Conservation (phyloP, 2,329 filamentous ascomycete species). For the Penicillium sclerotiorum region DNA sequence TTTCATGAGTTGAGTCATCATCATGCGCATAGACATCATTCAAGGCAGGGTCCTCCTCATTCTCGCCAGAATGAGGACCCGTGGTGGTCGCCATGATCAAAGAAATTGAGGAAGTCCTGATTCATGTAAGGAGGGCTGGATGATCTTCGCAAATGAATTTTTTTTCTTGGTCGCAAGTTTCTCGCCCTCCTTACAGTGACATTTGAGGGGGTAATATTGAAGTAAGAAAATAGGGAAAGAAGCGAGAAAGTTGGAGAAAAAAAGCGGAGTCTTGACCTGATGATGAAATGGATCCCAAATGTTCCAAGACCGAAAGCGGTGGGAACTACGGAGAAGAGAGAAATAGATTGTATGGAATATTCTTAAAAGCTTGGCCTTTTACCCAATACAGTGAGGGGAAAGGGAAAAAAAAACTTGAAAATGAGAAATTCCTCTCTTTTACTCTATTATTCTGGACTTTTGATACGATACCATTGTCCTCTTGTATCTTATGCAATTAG, state of each 20-base stretch:
- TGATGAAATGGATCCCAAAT: constrained; percentile 13
- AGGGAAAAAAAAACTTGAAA: too few species aligned
- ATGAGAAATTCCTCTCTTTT: too few species aligned
- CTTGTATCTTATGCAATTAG: too few species aligned
- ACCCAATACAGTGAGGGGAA: too few species aligned
- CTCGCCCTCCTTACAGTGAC: constrained; percentile 18
- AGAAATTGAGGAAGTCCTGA: constrained; percentile 13
- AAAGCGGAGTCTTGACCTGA: constrained; percentile 8
- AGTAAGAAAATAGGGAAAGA: not conserved
- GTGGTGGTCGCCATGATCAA: constrained; percentile 31
- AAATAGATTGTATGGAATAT: not conserved
- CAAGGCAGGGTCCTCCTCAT: constrained; percentile 32
- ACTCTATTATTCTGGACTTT: too few species aligned
- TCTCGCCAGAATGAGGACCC: constrained; percentile 30
- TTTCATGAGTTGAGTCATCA: constrained; percentile 25
- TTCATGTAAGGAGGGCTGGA: constrained; percentile 29
- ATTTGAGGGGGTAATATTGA: constrained; percentile 13
- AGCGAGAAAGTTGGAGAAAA: not conserved
- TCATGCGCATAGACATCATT: constrained; percentile 19
- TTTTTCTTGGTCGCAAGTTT: constrained; percentile 17
- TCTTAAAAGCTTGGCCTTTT: constrained; percentile 4
- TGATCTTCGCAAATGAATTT: constrained; percentile 16
- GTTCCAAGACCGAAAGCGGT: constrained; percentile 11
- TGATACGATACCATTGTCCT: too few species aligned
- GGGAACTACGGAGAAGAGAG: constrained; percentile 4